Evolutionary conservation across 2,329 filamentous ascomycete genomes (phyloP), one percentile per base, ranked within the genome.

Genomic region (Fusarium foetens): DNA sequence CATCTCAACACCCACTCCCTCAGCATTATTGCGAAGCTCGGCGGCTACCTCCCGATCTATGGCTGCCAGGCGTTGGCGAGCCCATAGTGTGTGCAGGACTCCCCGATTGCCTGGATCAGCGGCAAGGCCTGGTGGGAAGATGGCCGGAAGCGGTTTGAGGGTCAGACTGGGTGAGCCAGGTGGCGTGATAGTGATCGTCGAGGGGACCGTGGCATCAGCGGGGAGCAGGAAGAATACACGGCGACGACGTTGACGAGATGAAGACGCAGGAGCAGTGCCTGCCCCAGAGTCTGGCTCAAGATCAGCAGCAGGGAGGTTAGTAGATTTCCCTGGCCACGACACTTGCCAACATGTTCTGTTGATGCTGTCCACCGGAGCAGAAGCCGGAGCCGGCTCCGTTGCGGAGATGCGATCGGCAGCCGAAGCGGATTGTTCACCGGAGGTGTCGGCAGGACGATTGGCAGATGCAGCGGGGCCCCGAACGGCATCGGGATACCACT

Each of bases 51-150:
- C 94, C 64, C 86, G 86, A 57, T 94, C 89, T 52, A 97, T 84
- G 70, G 93, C 91, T 36, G 90, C 89, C 27, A 97, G 83, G 45
- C 94, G 87, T 80, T 93, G 92, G 84, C 94, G 94, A 23, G 93
- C 95, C 94, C 95, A 98, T 64, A 95, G 90, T 4, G 94, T 97
- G 79, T 97, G 95, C 66, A 97, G 82, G 4, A 97, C 93, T 4
- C 94, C 94, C 70, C 93, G 92, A 76, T 91, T 91, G 11, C 93
- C 93, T 1, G 90, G 88, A 27, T 89, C 91, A 7, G 88, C 87
- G 3, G 92, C 92, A 29, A 97, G 84, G 66, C 92, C 91, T 1
- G 92, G 89, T 2, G 93, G 91, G 78, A 95, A 97, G 73, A 97
- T 95, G 36, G 94, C 94, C 0, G 94, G 94, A 55, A 97, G 85